These are phyloP conservation scores for Alternaria panax DNA, from an alignment of 2,329 filamentous ascomycete genomes.

Conservation along the genomic window DNA sequence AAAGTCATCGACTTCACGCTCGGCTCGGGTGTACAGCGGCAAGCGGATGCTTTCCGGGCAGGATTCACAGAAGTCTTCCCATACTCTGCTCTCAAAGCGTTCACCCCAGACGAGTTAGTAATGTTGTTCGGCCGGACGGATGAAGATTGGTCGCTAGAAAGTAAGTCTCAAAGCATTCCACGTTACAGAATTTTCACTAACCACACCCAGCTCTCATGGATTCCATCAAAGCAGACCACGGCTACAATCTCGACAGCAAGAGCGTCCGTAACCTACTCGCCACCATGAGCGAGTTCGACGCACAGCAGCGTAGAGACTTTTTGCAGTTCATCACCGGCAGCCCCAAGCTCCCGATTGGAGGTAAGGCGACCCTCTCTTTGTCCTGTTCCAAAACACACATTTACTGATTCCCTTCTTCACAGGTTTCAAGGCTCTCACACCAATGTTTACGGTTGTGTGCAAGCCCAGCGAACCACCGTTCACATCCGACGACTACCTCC, in stretches of 20 bases:
- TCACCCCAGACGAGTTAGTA: constrained; percentile 93
- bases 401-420: constrained; percentile 11
- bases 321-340: constrained; percentile 98
- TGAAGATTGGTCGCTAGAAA: constrained; percentile 97
- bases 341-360: constrained; percentile 96
- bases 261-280: constrained; percentile 93
- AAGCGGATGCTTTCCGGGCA: constrained; percentile 87
- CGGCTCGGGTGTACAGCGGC: constrained; percentile 83
- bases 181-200: constrained; percentile 34
- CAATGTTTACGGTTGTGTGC: constrained; percentile 99
- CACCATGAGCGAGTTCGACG: constrained; percentile 86
- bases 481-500: constrained; percentile 95
- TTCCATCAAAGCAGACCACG: constrained; percentile 97
- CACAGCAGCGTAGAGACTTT: constrained; percentile 84
- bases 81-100: constrained; percentile 88
- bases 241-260: constrained; percentile 97
- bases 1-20: constrained; percentile 91
- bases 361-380: constrained; percentile 59
- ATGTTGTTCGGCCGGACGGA: constrained; percentile 92
- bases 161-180: constrained; percentile 62
- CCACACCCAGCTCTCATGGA: constrained; percentile 80
- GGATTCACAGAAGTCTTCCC: constrained; percentile 98
- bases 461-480: constrained; percentile 97
- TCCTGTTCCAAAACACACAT: background rate
- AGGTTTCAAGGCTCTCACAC: constrained; percentile 97